Percentiles rank a stretch among this genome's conserved stretches.
Conservation (phyloP, 805 yeast genomes). For the Wickerhamiella nectarea region DNA sequence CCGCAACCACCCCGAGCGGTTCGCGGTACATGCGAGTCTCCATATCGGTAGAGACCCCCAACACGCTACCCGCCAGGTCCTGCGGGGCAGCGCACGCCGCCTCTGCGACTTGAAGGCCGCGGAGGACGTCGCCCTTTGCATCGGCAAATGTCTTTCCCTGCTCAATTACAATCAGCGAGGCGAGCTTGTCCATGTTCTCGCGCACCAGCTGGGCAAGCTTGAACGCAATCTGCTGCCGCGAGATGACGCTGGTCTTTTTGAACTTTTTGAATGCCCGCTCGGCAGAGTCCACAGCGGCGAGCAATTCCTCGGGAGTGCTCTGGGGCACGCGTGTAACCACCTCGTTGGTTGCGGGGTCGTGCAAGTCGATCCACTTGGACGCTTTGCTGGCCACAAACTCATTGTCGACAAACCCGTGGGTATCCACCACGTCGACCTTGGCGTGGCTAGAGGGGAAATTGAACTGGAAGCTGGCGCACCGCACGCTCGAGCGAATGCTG, state of each 20-base stretch:
- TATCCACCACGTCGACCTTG: constrained; percentile 24
- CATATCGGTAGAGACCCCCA: constrained; percentile 62
- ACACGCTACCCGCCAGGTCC: constrained; percentile 46
- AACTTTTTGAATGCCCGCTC: constrained; percentile 46
- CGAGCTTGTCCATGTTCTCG: constrained; percentile 53
- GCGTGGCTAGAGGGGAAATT: constrained; percentile 22
- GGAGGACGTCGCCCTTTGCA: constrained; percentile 59
- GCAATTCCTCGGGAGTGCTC: constrained; percentile 50
- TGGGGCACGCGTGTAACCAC: constrained; percentile 61
- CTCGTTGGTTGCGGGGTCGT: constrained; percentile 62
- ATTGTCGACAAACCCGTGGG: constrained; percentile 32
- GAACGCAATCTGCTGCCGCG: constrained; percentile 51
- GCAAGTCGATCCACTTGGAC: constrained; percentile 49
- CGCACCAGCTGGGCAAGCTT: constrained; percentile 51
- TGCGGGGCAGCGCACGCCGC: constrained; percentile 50
- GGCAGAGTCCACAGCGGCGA: constrained; percentile 52
- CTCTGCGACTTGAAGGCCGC: constrained; percentile 71
- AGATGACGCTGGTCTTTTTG: constrained; percentile 37
- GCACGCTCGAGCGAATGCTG: not conserved
- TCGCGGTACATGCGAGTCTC: constrained; percentile 60
- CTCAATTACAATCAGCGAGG: constrained; percentile 49
- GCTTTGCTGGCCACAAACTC: constrained; percentile 38
- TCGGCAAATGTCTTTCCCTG: constrained; percentile 69
- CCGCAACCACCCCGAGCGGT: constrained; percentile 63
- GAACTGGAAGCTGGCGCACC: constrained; percentile 9